Evolutionary conservation across 768 basidiomycete species (phyloP).

Genomic region (Boletellus sp.): DNA sequence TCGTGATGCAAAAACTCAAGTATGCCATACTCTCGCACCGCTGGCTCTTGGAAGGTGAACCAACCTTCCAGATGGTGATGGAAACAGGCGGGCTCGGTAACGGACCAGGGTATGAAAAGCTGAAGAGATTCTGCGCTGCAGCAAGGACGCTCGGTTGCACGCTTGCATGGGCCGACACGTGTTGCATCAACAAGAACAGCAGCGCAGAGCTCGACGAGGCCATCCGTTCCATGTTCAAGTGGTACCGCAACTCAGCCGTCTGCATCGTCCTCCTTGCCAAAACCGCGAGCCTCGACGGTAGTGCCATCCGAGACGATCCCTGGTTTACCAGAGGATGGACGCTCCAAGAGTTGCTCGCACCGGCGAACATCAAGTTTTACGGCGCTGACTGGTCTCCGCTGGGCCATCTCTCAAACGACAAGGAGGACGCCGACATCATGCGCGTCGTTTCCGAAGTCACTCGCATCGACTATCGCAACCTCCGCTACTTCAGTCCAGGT

Average conservation of each 20-base stretch:
- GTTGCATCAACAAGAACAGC: slow-evolving; percentile 27
- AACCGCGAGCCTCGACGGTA: not conserved
- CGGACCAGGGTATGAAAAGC: slow-evolving; percentile 9
- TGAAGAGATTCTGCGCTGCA: slow-evolving; percentile 12
- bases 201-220: slow-evolving; percentile 30
- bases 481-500: slow-evolving; percentile 21
- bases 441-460: slow-evolving; percentile 9
- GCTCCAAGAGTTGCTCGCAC: slow-evolving; percentile 22
- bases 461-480: slow-evolving; percentile 5
- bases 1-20: slow-evolving; percentile 9
- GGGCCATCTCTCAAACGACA: slow-evolving; percentile 14
- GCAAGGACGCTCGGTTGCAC: slow-evolving; percentile 14
- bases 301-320: slow-evolving; percentile 10
- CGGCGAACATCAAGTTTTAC: slow-evolving; percentile 20
- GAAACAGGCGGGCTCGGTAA: slow-evolving; percentile 1
- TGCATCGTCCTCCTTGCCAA: slow-evolving; percentile 20
- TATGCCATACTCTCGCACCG: slow-evolving; percentile 18
- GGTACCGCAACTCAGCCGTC: slow-evolving; percentile 21
- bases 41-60: slow-evolving; percentile 11
- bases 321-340: slow-evolving; percentile 25
- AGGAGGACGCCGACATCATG: slow-evolving; percentile 16
- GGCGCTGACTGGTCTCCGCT: slow-evolving; percentile 13
- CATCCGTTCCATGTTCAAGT: slow-evolving; percentile 27
- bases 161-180: slow-evolving; percentile 26
- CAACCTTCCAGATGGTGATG: slow-evolving; percentile 9